phyloP scores from a whole-genome alignment of 2,329 filamentous ascomycete species.

The Colletotrichum viniferum region DNA sequence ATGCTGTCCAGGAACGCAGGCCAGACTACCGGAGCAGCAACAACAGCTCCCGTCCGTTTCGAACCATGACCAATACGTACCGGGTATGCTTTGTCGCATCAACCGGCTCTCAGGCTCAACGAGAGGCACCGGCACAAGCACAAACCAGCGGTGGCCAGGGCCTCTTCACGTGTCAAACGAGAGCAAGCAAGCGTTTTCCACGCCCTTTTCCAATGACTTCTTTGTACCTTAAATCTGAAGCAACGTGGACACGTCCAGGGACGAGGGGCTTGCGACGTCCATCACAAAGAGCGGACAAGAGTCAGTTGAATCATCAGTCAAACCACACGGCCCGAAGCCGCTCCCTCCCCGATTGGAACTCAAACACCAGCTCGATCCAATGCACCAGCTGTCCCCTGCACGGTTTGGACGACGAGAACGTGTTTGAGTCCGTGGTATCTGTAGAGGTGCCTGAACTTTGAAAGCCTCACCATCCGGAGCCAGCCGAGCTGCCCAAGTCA shows the following conservation, averaged over 20 bases:
- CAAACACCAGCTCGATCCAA: slow-evolving; percentile 20
- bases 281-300: slow-evolving; percentile 3
- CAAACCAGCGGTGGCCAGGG: background rate
- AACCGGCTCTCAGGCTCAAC: background rate
- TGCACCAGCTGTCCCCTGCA: background rate
- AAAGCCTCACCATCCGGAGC: background rate
- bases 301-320: slow-evolving; percentile 17
- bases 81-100: background rate
- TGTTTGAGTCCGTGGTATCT: background rate
- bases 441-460: background rate
- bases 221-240: slow-evolving; percentile 8
- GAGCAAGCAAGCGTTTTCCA: background rate
- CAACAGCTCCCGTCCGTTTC: background rate
- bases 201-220: slow-evolving; percentile 1
- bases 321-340: slow-evolving; percentile 21
- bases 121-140: background rate
- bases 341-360: slow-evolving; percentile 13
- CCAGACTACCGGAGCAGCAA: background rate
- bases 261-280: background rate
- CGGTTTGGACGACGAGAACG: slow-evolving; percentile 9
- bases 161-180: slow-evolving; percentile 17
- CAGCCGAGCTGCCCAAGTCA: background rate
- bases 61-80: background rate
- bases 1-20: background rate
- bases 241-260: slow-evolving; percentile 4